Base-by-base conservation (phyloP, 306 rosid species). In the Dalbergia oliveri region DNA sequence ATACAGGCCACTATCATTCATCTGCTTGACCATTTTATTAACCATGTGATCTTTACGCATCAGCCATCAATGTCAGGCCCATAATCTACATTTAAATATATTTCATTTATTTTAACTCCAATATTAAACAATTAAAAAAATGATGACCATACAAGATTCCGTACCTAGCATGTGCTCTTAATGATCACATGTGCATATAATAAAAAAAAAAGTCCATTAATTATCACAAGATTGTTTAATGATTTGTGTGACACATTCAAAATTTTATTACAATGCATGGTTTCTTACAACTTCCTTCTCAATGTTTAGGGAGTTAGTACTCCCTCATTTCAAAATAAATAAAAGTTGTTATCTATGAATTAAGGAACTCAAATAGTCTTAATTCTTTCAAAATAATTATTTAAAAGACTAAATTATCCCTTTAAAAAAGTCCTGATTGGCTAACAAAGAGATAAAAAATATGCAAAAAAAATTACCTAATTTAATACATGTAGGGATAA, bases 111-210 rank as follows among this genome's bases (percentile, higher is more conserved):
- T 54, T 54, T n/a, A 54, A 54, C 0, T 54, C 18, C 19, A 53
- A 14, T 53, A 49, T 44, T 8, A 44, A 44, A 44, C 50, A 8
- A 45, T 45, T 8, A 0, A 50, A 19, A 65, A 26, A 76, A 10
- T 51, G 19, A 56, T 57, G 21, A 31, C 47, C 23, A 56, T 66
- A 49, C 19, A 53, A 66, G 74, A 67, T 56, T 68, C 50, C 49
- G 60, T 67, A 78, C 75, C 73, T 9, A 26, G 75, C 82, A 77
- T 57, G 75, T 78, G 75, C 67, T 67, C 66, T 56, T 44, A 67
- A 78, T 68, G 68, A 68, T 78, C 50, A 78, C 75, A 43, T 43
- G 35, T 67, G 43, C 47, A n/a, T 41, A 57, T 78, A 75, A 67
- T 66, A 14, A 39, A 66, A 56, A 41, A 39, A 66, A 5, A 15